Base-by-base conservation (phyloP, 805 yeast genomes). In the Candida arabinofermentans region DNA sequence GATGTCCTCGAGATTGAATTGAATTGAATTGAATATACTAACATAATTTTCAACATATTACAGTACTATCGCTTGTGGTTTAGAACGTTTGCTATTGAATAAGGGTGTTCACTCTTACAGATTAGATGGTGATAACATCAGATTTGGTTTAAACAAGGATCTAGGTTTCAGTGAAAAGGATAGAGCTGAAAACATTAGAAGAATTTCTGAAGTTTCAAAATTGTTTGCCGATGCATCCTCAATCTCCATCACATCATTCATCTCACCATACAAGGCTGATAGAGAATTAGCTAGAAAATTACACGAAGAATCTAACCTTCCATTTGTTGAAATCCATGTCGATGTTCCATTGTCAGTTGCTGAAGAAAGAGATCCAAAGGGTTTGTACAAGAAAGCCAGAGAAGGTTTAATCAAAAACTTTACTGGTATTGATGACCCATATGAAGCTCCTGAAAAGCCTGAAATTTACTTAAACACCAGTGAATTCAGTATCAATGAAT, bases 351-450 rank as follows among this genome's bases (percentile, higher is more conserved):
- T 91, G 39, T 89, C 83, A 57, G 88, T 91, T 48, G 98, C 97
- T 38, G 98, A 91, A 72, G 77, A 87, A 65, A 86, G 98, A 70
- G 98, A 91, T 65, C 98, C 98, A 49, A 91, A 91, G 71, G 98
- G 98, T 10, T 71, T 91, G 52, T 91, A 91, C 72, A 89, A 89
- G 68, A 91, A 91, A 75, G 98, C 98, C 14, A 81, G 97, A 65
- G 93, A 89, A 58, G 98, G 98, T 27, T 70, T 84, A 47, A 90
- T 90, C 64, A 86, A 86, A 67, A 96, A 90, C 60, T 90, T 90
- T 70, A 90, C 98, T 13, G 98, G 98, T 43, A 84, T 90, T 43
- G 81, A 89, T 50, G 97, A 96, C 9, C 98, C 98, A 29, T 90
- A 90, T 64, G 98, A 90, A 71, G 93, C 86, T 3, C 98, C 98